Base-by-base conservation (phyloP, 345 rosid genomes). In the Brassica incana region DNA sequence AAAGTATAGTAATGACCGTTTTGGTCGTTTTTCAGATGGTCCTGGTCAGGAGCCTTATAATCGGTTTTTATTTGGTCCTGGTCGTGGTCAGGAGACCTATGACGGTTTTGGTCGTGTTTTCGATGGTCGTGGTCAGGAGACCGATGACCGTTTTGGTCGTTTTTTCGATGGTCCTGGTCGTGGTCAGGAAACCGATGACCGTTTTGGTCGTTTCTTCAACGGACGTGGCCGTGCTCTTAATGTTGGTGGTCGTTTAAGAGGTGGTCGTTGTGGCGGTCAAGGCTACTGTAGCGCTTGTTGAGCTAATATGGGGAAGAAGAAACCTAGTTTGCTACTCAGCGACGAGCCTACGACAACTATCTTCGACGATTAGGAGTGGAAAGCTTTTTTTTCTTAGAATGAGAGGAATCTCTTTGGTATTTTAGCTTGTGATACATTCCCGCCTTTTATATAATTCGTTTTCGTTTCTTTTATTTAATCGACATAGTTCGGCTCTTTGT, bases 191-290 rank as follows among this genome's bases (percentile, higher is more conserved):
- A 40, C 45, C 12, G 45, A 2, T 40, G 45, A 8, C 45, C 45
- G 4, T 40, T 40, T 40, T 40, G 3, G 45, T 40, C 45, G 45
- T 12, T 40, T 40, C n/a, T n/a, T n/a, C n/a, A n/a, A n/a, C n/a
- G n/a, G n/a, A n/a, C n/a, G 45, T 40, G 45, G 63, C 27, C 36
- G 18, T 27, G 16, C 36, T 27, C 66, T 62, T 62, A 5, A 1
- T 29, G 66, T 62, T 7, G 65, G 65, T 61, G 65, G 15, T 62
- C 66, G 36, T 6, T 62, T 11, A 5, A 1, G 4, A 1, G 36
- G 66, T 62, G 66, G 66, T 62, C 66, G 66, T 29, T 62, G 66
- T 33, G 45, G 45, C 45, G 45, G 45, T 9, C 45, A 8, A 38
- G 45, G 45, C 45, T 5, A 1, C 7, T 62, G 66, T 62, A 0